These are phyloP conservation scores for Saturnispora zaruensis DNA, from an alignment of 805 yeast genomes.

Conservation along the genomic window DNA sequence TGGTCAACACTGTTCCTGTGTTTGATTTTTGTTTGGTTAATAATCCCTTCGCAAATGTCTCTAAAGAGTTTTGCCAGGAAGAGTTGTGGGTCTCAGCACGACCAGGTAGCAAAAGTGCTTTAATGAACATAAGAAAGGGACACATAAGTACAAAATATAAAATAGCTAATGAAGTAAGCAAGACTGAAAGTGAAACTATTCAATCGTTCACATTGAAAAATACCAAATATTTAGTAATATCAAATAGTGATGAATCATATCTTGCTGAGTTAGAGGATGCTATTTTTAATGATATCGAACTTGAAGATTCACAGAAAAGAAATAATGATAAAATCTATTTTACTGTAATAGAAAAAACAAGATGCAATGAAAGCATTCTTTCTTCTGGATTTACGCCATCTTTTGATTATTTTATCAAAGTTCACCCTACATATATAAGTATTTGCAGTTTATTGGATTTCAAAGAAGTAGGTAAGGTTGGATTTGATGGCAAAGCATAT, in stretches of 20 bases:
- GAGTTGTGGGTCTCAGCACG: constrained; percentile 28
- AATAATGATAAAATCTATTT: background rate
- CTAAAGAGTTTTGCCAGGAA: constrained; percentile 17
- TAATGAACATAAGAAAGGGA: constrained; percentile 22
- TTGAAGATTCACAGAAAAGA: background rate
- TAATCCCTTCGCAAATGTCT: constrained; percentile 14
- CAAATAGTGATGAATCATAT: background rate
- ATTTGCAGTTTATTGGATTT: background rate
- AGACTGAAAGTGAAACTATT: background rate
- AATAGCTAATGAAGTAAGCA: background rate
- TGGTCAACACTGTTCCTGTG: constrained; percentile 22
- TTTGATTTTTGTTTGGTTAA: constrained; percentile 20
- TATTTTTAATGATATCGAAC: background rate
- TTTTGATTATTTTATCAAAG: background rate
- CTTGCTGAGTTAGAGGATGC: background rate
- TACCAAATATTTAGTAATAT: background rate
- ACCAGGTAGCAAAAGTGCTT: constrained; percentile 18
- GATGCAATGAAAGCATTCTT: background rate
- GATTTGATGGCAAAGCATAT: background rate
- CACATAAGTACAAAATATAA: constrained; percentile 17
- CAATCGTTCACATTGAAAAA: background rate
- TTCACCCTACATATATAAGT: background rate
- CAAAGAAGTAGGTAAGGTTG: background rate
- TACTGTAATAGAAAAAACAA: background rate
- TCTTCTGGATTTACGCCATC: background rate